Conservation (phyloP, 2,329 filamentous ascomycete species). For the Neofusicoccum sp. region DNA sequence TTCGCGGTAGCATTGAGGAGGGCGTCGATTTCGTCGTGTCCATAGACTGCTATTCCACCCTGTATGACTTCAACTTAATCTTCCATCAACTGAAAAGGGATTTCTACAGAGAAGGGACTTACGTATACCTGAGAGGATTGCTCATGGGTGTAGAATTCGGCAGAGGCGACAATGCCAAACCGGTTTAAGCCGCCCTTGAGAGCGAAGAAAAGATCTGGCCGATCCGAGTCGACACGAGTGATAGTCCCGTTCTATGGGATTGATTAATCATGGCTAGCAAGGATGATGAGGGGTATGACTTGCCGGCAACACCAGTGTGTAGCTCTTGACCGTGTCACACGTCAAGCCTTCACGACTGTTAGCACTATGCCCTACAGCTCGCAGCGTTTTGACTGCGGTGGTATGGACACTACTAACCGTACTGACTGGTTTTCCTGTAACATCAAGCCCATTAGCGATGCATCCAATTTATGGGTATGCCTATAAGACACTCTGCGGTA, state of each 20-base stretch:
- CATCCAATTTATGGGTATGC: too few species aligned
- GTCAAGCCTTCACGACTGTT: not conserved
- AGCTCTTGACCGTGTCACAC: slow-evolving; percentile 1
- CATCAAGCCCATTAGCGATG: not conserved
- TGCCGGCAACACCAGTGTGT: slow-evolving; percentile 4
- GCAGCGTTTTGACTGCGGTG: too few species aligned
- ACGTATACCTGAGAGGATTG: not conserved
- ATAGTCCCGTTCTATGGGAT: not conserved
- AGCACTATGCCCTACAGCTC: too few species aligned
- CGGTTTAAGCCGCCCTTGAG: slow-evolving; percentile 42
- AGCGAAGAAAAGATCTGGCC: slow-evolving; percentile 35
- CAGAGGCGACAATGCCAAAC: slow-evolving; percentile 39
- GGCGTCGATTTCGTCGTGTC: not conserved
- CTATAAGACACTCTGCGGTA: too few species aligned
- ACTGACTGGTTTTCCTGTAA: slow-evolving; percentile 1
- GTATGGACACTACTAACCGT: not conserved
- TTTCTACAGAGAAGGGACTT: not conserved
- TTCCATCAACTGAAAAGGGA: not conserved
- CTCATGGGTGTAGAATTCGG: not conserved
- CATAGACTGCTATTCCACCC: not conserved
- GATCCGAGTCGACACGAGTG: slow-evolving; percentile 14
- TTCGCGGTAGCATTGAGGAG: not conserved
- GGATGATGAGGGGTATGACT: not conserved
- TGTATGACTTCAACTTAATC: not conserved
- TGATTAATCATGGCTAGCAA: not conserved